Base-by-base conservation (phyloP, 306 rosid genomes). In the Gillenia trifoliata region DNA sequence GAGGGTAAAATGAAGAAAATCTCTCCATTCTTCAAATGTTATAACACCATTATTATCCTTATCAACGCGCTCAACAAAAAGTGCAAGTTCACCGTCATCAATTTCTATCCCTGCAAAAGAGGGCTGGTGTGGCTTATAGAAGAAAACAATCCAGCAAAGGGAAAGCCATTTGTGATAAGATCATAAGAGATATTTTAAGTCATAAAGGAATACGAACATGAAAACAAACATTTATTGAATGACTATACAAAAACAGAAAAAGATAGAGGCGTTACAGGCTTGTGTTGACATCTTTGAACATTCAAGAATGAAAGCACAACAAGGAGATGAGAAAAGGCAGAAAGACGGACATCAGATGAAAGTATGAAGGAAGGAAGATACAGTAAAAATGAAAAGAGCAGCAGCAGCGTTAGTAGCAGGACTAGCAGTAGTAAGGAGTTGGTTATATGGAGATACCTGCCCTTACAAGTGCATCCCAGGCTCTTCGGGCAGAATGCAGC, bases 21-120 rank as follows among this genome's bases (percentile, higher is more conserved):
- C 98, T 75, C 98, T 87, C 98, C 98, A 90, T 77, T 92, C 98
- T 79, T 88, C 94, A 77, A 92, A 92, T 63, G 96, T 90, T 64
- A 90, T 92, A 31, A 92, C 89, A 62, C 96, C 98, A 77, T 92
- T 90, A 54, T 85, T 86, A 79, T 92, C 98, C 85, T 90, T 92
- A 57, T 92, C 98, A 71, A 92, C 96, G 56, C 85, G 90, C 87
- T 88, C 98, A 22, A 92, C 98, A 82, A 92, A 92, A 22, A 74
- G 94, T n/a, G 91, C 98, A 3, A 92, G 98, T 64, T 92, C 94
- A 71, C 83, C 90, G 20, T 92, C 96, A 66, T 90, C 94, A 71
- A 92, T 88, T 74, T 92, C 89, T 83, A 92, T 90, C 73, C 96
- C 98, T 90, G 72, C 70, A 88, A 81, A 75, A 82, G 81, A 82